phyloP scores from a whole-genome alignment of 495 filamentous ascomycete species.

The Tuber calosporum region DNA sequence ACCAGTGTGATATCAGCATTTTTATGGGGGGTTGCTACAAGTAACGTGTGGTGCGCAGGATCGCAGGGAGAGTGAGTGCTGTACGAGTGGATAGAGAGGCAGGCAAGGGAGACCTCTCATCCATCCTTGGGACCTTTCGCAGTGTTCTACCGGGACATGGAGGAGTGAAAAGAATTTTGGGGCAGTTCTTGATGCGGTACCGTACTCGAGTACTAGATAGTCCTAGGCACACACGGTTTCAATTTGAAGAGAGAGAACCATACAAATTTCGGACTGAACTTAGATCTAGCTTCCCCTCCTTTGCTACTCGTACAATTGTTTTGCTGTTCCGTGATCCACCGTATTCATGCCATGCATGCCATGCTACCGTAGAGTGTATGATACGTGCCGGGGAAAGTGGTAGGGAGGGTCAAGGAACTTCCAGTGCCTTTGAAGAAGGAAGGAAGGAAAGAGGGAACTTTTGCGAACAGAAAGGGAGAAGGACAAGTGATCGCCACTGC shows the following conservation, averaged over 20 bases:
- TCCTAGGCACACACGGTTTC: background rate
- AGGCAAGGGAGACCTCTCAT: no score
- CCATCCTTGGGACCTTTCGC: background rate
- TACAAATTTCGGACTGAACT: background rate
- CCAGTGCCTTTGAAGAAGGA: background rate
- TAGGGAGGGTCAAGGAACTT: background rate
- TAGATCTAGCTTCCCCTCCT: background rate
- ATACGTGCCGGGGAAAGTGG: background rate
- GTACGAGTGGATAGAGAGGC: constrained; percentile 10
- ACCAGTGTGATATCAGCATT: no score
- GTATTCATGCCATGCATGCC: no score
- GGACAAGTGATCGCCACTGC: background rate
- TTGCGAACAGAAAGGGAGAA: background rate
- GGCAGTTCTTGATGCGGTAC: no score
- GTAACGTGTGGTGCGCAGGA: constrained; percentile 33
- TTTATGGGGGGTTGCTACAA: constrained; percentile 21
- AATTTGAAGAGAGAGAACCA: background rate
- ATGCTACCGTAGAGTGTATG: background rate
- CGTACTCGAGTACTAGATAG: background rate
- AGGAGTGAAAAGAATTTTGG: no score
- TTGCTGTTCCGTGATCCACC: background rate
- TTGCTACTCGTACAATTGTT: background rate
- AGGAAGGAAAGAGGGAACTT: background rate
- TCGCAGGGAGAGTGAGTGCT: constrained; percentile 9
- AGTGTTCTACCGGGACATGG: no score